These are phyloP conservation scores for Neurospora crassa DNA, from an alignment of 2,329 filamentous ascomycete species.

Conservation along the genomic window DNA sequence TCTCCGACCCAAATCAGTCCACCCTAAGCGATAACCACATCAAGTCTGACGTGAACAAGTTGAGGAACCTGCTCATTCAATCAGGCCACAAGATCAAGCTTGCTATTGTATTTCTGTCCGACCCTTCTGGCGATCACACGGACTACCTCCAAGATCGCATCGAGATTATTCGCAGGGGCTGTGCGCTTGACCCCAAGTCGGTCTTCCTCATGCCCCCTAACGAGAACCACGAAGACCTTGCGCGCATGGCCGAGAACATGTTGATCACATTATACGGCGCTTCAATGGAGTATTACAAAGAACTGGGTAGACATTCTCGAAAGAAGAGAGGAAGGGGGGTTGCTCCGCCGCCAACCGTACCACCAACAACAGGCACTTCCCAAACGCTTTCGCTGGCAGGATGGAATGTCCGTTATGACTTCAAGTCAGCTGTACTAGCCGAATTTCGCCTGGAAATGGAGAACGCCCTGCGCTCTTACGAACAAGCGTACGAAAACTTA, in stretches of 20 bases:
- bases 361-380: conserved; percentile 74
- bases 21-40: conserved; percentile 79
- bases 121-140: conserved; percentile 44
- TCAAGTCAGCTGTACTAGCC: conserved; percentile 83
- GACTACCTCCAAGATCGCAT: conserved; percentile 58
- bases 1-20: conserved; percentile 60
- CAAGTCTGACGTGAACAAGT: conserved; percentile 73
- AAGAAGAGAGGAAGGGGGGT: conserved; percentile 76
- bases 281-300: conserved; percentile 83
- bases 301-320: conserved; percentile 83
- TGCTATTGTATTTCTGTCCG: conserved; percentile 67
- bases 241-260: conserved; percentile 63
- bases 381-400: conserved; percentile 76
- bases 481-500: conserved; percentile 75
- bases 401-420: conserved; percentile 92
- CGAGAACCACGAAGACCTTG: conserved; percentile 60
- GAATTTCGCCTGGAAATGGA: conserved; percentile 94
- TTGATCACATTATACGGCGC: conserved; percentile 63
- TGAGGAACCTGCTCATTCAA: conserved; percentile 56
- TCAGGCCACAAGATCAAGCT: conserved; percentile 72
- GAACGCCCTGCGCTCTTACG: conserved; percentile 73
- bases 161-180: conserved; percentile 67
- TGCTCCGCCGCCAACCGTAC: conserved; percentile 70
- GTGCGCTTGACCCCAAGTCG: conserved; percentile 71
- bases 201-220: conserved; percentile 78